phyloP scores from a whole-genome alignment of 345 rosid species.

The Gynandropsis gynandra region DNA sequence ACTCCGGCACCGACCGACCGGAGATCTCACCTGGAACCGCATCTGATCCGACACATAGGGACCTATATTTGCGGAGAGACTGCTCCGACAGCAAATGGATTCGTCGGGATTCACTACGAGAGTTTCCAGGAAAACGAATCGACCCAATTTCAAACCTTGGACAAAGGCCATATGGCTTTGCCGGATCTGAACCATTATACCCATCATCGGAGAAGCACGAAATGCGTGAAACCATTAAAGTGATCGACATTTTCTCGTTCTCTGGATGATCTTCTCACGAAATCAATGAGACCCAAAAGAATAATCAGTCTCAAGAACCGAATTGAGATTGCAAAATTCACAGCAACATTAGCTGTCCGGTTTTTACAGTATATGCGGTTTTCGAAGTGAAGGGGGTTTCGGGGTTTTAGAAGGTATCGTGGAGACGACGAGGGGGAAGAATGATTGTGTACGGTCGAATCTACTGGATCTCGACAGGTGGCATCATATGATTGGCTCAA shows the following conservation, averaged over 20 bases:
- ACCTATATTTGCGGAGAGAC: conserved; percentile 14
- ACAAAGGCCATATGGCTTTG: conserved; percentile 15
- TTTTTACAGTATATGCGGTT: background rate
- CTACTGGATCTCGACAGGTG: background rate
- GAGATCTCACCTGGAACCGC: conserved; percentile 20
- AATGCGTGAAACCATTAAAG: conserved; percentile 19
- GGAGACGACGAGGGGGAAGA: conserved; percentile 1
- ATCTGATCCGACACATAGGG: conserved; percentile 26
- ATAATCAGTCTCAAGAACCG: background rate
- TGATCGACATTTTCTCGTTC: conserved; percentile 19
- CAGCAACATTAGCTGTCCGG: conserved; percentile 9
- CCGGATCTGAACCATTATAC: conserved; percentile 11
- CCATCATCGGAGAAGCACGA: conserved; percentile 16
- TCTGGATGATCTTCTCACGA: background rate
- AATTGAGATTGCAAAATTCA: background rate
- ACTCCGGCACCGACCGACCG: conserved; percentile 30
- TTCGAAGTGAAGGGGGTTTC: conserved; percentile 15
- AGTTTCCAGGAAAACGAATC: conserved; percentile 13
- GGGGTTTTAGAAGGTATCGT: conserved; percentile 14
- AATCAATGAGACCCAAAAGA: conserved; percentile 4
- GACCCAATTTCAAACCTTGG: conserved; percentile 10
- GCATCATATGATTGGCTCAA: background rate
- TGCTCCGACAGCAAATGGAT: conserved; percentile 19
- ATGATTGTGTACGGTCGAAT: conserved; percentile 6
- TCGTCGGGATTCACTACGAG: conserved; percentile 14